phyloP scores from a whole-genome alignment of 768 basidiomycete genomes.

The Cyathus striatus region DNA sequence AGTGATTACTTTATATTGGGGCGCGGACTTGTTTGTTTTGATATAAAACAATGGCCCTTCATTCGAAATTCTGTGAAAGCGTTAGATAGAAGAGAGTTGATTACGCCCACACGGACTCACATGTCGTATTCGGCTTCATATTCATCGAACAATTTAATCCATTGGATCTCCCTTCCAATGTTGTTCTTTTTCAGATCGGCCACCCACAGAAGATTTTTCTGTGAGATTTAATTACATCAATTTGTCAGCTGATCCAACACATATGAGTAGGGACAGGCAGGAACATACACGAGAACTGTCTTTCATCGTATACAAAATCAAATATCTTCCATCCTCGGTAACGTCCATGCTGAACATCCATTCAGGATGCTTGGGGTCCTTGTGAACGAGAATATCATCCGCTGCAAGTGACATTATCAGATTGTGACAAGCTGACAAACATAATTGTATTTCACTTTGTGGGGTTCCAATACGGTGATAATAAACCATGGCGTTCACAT shows the following conservation, averaged over 20 bases:
- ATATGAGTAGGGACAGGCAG: too few species aligned
- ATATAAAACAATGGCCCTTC: conserved; percentile 60
- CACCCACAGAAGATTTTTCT: conserved; percentile 77
- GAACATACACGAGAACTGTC: conserved; percentile 61
- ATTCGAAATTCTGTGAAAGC: conserved; percentile 48
- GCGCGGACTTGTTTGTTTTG: conserved; percentile 60
- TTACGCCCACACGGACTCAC: conserved; percentile 34
- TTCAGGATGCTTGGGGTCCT: conserved; percentile 58
- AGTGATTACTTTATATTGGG: conserved; percentile 61
- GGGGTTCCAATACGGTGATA: conserved; percentile 71
- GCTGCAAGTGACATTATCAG: conserved; percentile 29
- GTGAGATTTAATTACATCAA: background rate
- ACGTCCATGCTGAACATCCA: conserved; percentile 57
- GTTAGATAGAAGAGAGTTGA: conserved; percentile 1
- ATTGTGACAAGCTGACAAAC: conserved; percentile 1
- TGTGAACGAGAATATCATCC: conserved; percentile 62
- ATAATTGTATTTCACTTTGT: conserved; percentile 43
- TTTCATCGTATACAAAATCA: conserved; percentile 46
- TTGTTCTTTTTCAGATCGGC: conserved; percentile 55
- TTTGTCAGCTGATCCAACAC: background rate
- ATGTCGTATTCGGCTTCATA: conserved; percentile 62
- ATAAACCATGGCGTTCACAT: conserved; percentile 68
- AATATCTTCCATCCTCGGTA: conserved; percentile 64
- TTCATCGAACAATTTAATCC: conserved; percentile 67
- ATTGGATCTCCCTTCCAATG: conserved; percentile 62